A percentile compares a stretch with the other conserved stretches of the same genome.
phyloP scores from a whole-genome alignment of 768 basidiomycete genomes.

The Pleurotus sapidus region DNA sequence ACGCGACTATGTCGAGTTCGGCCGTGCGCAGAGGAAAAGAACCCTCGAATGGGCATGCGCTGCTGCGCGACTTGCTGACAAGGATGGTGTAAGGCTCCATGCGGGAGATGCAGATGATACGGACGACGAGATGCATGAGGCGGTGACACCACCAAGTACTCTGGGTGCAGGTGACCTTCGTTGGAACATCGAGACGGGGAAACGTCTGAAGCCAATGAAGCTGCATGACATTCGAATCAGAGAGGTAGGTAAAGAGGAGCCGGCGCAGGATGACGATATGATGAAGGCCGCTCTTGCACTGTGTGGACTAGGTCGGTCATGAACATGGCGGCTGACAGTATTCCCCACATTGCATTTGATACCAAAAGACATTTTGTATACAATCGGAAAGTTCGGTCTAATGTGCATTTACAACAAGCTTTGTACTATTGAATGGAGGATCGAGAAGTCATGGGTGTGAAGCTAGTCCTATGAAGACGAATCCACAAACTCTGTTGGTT shows the following conservation, averaged over 20 bases:
- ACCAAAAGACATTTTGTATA: slow-evolving; percentile 1
- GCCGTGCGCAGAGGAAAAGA: slow-evolving; percentile 41
- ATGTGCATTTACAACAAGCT: background rate
- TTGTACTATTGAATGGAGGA: too few species aligned
- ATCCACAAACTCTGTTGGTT: too few species aligned
- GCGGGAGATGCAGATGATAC: slow-evolving; percentile 31
- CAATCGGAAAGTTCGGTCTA: background rate
- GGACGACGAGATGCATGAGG: slow-evolving; percentile 65
- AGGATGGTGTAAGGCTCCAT: slow-evolving; percentile 23
- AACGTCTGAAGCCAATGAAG: background rate
- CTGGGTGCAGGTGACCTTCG: slow-evolving; percentile 37
- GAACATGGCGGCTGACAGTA: too few species aligned
- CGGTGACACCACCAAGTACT: slow-evolving; percentile 60
- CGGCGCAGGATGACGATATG: slow-evolving; percentile 56
- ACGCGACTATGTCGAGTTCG: slow-evolving; percentile 45
- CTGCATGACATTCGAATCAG: background rate
- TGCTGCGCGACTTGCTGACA: slow-evolving; percentile 49
- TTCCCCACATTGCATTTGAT: too few species aligned
- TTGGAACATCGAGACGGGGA: slow-evolving; percentile 24
- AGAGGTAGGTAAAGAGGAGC: slow-evolving; percentile 12
- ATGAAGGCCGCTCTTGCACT: slow-evolving; percentile 69
- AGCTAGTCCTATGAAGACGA: too few species aligned
- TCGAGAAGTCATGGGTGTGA: too few species aligned
- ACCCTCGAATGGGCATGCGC: slow-evolving; percentile 80
- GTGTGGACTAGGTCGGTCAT: slow-evolving; percentile 47